A percentile compares a stretch with the other conserved stretches of the same genome.
phyloP scores from a whole-genome alignment of 257 asterid genomes.

The Solanum ahanhuiri region DNA sequence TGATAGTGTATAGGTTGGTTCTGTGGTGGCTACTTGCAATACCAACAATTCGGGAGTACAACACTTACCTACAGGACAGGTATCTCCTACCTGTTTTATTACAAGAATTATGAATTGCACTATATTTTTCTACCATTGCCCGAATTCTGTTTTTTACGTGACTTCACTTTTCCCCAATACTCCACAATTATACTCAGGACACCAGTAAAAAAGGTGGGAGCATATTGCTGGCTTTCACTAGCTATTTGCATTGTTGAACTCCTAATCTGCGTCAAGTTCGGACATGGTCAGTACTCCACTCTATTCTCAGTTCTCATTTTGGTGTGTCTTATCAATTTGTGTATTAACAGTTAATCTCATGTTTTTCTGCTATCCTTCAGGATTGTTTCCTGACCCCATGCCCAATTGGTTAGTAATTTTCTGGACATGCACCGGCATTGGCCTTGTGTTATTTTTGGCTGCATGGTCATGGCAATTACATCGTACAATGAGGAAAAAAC shows the following conservation, averaged over 20 bases:
- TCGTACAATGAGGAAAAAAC: constrained; percentile 54
- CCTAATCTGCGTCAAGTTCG: constrained; percentile 82
- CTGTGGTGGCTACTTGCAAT: constrained; percentile 95
- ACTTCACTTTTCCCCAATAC: background rate
- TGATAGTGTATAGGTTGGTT: constrained; percentile 67
- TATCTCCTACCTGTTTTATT: background rate
- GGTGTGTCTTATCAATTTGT: background rate
- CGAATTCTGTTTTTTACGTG: background rate
- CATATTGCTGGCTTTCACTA: constrained; percentile 87
- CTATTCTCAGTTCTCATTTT: background rate
- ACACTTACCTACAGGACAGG: constrained; percentile 91
- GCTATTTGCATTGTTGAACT: constrained; percentile 95
- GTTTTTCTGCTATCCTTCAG: constrained; percentile 16
- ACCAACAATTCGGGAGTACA: constrained; percentile 94
- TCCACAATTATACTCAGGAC: constrained; percentile 29
- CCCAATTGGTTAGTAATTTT: constrained; percentile 72
- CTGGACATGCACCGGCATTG: constrained; percentile 52
- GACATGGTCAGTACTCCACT: constrained; percentile 41
- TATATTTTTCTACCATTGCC: background rate
- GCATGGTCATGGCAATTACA: constrained; percentile 78
- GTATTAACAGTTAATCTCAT: background rate
- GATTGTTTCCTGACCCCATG: constrained; percentile 68
- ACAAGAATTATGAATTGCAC: background rate
- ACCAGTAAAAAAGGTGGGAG: constrained; percentile 75
- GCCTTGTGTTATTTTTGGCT: constrained; percentile 45